phyloP scores from a whole-genome alignment of 1,284 basidiomycete species.

The Phylloporus sp. region DNA sequence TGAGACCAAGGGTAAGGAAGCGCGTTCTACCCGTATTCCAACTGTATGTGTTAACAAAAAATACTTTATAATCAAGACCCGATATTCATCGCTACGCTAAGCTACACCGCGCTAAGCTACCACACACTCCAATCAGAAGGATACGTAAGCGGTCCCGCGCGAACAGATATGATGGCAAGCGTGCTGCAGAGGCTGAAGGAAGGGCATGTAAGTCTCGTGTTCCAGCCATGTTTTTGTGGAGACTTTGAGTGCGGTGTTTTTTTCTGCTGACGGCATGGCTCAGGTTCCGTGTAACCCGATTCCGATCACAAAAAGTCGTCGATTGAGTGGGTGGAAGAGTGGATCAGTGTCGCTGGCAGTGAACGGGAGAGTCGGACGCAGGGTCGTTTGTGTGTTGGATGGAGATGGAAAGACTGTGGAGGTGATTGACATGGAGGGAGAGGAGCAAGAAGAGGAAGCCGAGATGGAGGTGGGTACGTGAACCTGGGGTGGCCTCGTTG shows the following conservation, averaged over 20 bases:
- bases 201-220: constrained; percentile 52
- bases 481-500: constrained; percentile 32
- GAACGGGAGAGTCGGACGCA: constrained; percentile 73
- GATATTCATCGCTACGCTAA: constrained; percentile 60
- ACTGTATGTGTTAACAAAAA: constrained; percentile 30
- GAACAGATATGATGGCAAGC: constrained; percentile 65
- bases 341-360: constrained; percentile 64
- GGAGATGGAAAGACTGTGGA: constrained; percentile 63
- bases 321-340: constrained; percentile 51
- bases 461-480: constrained; percentile 23
- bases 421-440: constrained; percentile 79
- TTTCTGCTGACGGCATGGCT: constrained; percentile 38
- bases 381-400: constrained; percentile 76
- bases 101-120: constrained; percentile 63
- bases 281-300: constrained; percentile 53
- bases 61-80: constrained; percentile 43
- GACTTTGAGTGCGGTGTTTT: constrained; percentile 37
- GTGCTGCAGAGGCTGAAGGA: constrained; percentile 57
- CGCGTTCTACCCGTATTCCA: constrained; percentile 40
- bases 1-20: constrained; percentile 42
- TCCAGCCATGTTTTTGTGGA: constrained; percentile 35
- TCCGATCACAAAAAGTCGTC: constrained; percentile 61
- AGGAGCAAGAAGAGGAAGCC: constrained; percentile 44
- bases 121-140: constrained; percentile 48
- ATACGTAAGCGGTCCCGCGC: constrained; percentile 56